Conservation (phyloP, 2,329 filamentous ascomycete species). For the Fusarium burgessii region DNA sequence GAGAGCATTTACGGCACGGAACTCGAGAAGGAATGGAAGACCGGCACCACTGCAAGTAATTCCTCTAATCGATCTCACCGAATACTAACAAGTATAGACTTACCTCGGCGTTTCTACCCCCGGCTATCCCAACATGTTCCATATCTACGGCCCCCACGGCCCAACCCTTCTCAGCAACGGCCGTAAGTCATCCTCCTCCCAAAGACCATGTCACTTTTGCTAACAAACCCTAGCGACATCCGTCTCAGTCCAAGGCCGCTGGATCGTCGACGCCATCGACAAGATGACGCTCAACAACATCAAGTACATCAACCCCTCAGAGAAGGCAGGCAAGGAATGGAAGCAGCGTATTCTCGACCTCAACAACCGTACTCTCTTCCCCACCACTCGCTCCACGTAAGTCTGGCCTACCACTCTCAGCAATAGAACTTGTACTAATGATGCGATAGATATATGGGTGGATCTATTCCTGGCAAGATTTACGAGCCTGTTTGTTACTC, state of each 20-base stretch:
- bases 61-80: accelerated
- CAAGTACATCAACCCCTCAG: slow-evolving; percentile 63
- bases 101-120: slow-evolving; percentile 59
- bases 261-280: slow-evolving; percentile 64
- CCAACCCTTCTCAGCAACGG: slow-evolving; percentile 69
- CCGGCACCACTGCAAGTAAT: slow-evolving; percentile 47
- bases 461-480: slow-evolving; percentile 64
- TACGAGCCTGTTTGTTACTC: slow-evolving; percentile 64
- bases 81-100: slow-evolving; percentile 40
- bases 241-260: slow-evolving; percentile 67
- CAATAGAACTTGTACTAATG: background rate
- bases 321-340: slow-evolving; percentile 61
- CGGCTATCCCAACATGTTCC: slow-evolving; percentile 64
- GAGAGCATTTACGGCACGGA: slow-evolving; percentile 54
- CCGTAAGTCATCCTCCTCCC: slow-evolving; percentile 34
- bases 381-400: slow-evolving; percentile 52
- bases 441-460: slow-evolving; percentile 66
- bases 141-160: slow-evolving; percentile 67
- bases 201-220: background rate
- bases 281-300: slow-evolving; percentile 60
- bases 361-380: slow-evolving; percentile 61
- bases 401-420: background rate
- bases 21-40: slow-evolving; percentile 58
- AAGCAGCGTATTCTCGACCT: slow-evolving; percentile 61
- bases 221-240: slow-evolving; percentile 51